A percentile compares a stretch with the other conserved stretches of the same genome.
These are phyloP conservation scores for Colletotrichum lindemuthianum DNA, from an alignment of 2,329 filamentous ascomycete genomes.

Conservation along the genomic window DNA sequence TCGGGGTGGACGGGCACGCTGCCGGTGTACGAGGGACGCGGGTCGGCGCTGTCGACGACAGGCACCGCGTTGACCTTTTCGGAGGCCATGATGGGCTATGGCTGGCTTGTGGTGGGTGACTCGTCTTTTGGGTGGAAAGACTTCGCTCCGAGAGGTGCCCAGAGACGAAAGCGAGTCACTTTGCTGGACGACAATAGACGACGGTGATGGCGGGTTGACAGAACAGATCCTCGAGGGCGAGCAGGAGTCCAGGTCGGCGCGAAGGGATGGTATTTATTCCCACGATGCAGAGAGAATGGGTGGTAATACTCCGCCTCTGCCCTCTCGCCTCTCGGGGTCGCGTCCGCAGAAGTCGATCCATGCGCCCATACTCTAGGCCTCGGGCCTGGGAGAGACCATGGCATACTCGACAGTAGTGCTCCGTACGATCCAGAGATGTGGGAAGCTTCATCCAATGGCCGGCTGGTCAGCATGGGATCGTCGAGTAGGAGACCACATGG, in stretches of 20 bases:
- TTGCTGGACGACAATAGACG: neutral
- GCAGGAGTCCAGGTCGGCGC: too few relatives aligned
- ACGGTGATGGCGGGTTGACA: conserved; percentile 4
- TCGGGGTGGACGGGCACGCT: conserved; percentile 21
- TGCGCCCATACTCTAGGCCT: too few relatives aligned
- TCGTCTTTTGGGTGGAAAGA: neutral
- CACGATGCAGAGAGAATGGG: neutral
- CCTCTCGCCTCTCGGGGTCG: too few relatives aligned
- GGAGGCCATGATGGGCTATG: conserved; percentile 26
- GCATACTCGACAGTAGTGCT: too few relatives aligned
- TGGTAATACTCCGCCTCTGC: neutral
- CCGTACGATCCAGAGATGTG: conserved; percentile 6
- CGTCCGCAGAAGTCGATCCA: too few relatives aligned
- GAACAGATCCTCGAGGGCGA: neutral
- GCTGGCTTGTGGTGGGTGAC: neutral
- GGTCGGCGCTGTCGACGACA: conserved; percentile 18
- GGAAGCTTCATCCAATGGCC: neutral
- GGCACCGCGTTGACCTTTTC: conserved; percentile 15
- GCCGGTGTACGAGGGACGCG: conserved; percentile 21
- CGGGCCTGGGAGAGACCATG: too few relatives aligned
- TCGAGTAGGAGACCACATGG: conserved; percentile 3
- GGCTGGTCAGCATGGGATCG: neutral
- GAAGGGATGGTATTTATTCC: conserved; percentile 8
- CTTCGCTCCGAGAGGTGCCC: neutral
- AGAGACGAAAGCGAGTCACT: neutral